Conservation (phyloP, 352 stramenopile species). For the Globisporangium acanthophoron region DNA sequence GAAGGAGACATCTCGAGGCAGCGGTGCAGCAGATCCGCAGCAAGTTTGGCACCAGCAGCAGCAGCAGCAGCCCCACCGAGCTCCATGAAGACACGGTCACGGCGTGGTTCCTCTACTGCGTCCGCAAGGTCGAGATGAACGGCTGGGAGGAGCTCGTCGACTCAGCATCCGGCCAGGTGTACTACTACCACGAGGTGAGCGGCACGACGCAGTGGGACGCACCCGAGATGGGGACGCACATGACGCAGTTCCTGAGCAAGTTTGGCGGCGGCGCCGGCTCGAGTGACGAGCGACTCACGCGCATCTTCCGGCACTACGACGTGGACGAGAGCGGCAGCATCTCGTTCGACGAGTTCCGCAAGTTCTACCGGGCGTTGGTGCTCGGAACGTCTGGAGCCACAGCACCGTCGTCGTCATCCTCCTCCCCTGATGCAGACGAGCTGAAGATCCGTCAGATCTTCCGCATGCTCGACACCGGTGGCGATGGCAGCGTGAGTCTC, state of each 20-base stretch:
- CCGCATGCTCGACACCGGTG: conserved; percentile 52
- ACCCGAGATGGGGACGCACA: conserved; percentile 42
- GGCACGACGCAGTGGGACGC: conserved; percentile 64
- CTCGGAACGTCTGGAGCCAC: conserved; percentile 13
- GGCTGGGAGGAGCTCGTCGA: conserved; percentile 60
- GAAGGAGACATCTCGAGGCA: conserved; percentile 23
- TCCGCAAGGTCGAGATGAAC: conserved; percentile 36
- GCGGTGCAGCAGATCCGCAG: conserved; percentile 20
- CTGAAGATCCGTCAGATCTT: conserved; percentile 49
- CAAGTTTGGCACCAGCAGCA: conserved; percentile 12
- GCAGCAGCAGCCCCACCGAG: not conserved
- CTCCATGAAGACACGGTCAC: conserved; percentile 25
- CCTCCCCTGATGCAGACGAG: not conserved
- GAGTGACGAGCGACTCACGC: conserved; percentile 48
- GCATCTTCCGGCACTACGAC: conserved; percentile 69
- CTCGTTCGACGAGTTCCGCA: conserved; percentile 46
- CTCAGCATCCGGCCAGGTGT: conserved; percentile 27
- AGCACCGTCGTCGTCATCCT: not conserved
- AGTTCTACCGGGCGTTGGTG: conserved; percentile 48
- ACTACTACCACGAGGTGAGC: conserved; percentile 60
- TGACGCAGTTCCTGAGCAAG: conserved; percentile 44
- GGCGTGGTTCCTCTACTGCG: conserved; percentile 33
- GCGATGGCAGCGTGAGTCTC: conserved; percentile 52
- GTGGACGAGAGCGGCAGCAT: conserved; percentile 59
- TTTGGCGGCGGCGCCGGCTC: conserved; percentile 21